These are phyloP conservation scores for Basipetospora chlamydospora DNA, from an alignment of 2,329 filamentous ascomycete species.

Conservation along the genomic window DNA sequence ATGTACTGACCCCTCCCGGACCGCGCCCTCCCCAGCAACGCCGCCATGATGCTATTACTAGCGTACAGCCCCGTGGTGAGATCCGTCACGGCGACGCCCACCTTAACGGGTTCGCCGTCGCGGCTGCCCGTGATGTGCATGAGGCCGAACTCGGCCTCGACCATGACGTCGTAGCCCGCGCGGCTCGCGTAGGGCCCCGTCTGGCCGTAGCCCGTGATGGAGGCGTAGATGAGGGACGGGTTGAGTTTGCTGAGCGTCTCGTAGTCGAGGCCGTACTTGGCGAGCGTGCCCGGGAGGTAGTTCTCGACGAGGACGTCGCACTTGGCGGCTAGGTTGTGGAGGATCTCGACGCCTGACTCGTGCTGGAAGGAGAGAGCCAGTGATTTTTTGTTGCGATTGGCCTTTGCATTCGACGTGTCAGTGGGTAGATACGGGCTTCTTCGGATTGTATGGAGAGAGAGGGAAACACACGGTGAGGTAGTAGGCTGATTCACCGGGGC, in stretches of 20 bases:
- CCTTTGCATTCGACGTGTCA: constrained; percentile 30
- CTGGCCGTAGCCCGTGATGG: constrained; percentile 93
- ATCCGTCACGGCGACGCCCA: constrained; percentile 93
- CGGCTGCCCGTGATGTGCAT: constrained; percentile 95
- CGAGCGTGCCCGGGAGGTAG: constrained; percentile 77
- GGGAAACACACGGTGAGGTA: constrained; percentile 5
- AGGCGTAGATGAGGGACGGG: constrained; percentile 78
- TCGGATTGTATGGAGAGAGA: neutral
- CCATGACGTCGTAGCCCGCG: constrained; percentile 98
- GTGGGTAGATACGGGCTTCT: neutral
- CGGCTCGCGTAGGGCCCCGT: constrained; percentile 78
- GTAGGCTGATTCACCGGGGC: constrained; percentile 86
- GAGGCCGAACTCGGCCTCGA: constrained; percentile 91
- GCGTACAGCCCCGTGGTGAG: constrained; percentile 91
- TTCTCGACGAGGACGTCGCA: constrained; percentile 95
- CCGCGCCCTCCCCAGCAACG: constrained; percentile 58
- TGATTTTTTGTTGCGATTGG: constrained; percentile 95
- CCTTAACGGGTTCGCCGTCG: constrained; percentile 86
- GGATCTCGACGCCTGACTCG: constrained; percentile 65
- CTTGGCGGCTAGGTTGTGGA: constrained; percentile 70
- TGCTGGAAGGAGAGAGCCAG: constrained; percentile 84
- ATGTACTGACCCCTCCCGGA: constrained; percentile 82
- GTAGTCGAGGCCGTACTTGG: constrained; percentile 87
- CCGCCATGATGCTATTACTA: constrained; percentile 89
- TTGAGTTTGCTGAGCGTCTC: constrained; percentile 68